Evolutionary conservation across 2,329 filamentous ascomycete species (phyloP).

Genomic region (Dryadomyces sulphureus): DNA sequence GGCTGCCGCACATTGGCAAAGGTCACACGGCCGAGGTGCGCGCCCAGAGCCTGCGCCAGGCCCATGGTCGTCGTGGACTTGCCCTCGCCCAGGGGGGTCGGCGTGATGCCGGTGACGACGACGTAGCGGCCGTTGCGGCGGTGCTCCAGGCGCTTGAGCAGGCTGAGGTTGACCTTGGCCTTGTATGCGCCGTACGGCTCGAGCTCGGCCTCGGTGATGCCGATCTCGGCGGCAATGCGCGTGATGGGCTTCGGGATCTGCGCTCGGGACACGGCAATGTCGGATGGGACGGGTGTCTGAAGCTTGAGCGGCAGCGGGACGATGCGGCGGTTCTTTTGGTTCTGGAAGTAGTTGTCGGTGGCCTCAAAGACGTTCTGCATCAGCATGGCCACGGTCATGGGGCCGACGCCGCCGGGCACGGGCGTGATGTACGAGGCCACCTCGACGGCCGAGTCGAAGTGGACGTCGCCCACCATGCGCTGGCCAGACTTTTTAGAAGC

Average conservation of each 20-base stretch:
- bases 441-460: constrained; percentile 70
- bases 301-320: constrained; percentile 73
- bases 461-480: constrained; percentile 86
- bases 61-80: constrained; percentile 98
- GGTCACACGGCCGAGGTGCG: constrained; percentile 70
- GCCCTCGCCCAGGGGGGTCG: constrained; percentile 89
- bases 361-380: constrained; percentile 89
- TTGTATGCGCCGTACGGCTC: constrained; percentile 94
- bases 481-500: constrained; percentile 81
- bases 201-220: constrained; percentile 75
- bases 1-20: constrained; percentile 97
- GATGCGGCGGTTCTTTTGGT: constrained; percentile 66
- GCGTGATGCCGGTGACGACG: constrained; percentile 88
- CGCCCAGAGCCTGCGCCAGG: constrained; percentile 81
- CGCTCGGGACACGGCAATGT: constrained; percentile 79
- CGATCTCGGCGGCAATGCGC: constrained; percentile 68
- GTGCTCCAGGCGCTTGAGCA: constrained; percentile 74
- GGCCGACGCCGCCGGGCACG: constrained; percentile 89
- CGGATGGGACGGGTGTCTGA: constrained; percentile 72
- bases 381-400: constrained; percentile 98
- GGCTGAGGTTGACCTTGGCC: constrained; percentile 76
- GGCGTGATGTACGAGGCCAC: constrained; percentile 91
- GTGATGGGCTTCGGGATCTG: constrained; percentile 91
- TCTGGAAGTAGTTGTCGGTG: constrained; percentile 66
- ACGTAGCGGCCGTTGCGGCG: constrained; percentile 82